Conservation (phyloP, 306 rosid species). For the Prunus kanzakura region DNA sequence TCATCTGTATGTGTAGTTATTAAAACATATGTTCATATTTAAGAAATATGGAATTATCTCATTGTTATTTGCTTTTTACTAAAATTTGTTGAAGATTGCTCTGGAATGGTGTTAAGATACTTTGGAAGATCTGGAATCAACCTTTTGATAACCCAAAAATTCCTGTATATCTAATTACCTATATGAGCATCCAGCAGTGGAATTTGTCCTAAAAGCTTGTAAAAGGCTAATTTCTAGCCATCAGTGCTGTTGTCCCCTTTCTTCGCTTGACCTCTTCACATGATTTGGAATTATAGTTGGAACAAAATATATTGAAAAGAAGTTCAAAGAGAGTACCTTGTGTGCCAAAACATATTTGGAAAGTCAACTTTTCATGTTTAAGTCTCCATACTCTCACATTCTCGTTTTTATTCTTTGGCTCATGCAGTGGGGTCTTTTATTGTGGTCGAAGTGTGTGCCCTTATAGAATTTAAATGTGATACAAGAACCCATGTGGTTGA, state of each 20-base stretch:
- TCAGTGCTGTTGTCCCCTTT: not conserved
- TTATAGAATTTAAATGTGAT: too few species aligned
- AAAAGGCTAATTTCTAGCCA: not conserved
- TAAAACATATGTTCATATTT: not conserved
- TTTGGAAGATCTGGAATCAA: not conserved
- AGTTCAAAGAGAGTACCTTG: not conserved
- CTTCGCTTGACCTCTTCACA: not conserved
- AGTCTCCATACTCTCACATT: not conserved
- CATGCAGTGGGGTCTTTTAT: too few species aligned
- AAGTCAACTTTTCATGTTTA: not conserved
- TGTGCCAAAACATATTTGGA: not conserved
- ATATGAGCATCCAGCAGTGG: not conserved
- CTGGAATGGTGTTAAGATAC: not conserved
- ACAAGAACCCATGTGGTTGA: too few species aligned
- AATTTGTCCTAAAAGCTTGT: not conserved
- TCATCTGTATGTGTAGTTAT: not conserved
- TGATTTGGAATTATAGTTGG: not conserved
- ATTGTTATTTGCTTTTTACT: not conserved
- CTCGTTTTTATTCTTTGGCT: too few species aligned
- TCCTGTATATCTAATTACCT: not conserved
- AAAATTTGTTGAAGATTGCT: conserved; percentile 1
- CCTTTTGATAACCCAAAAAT: not conserved
- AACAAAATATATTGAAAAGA: not conserved
- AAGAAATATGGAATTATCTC: not conserved
- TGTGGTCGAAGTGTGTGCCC: too few species aligned